Conservation (phyloP, 306 rosid species). For the Prunus armeniaca region DNA sequence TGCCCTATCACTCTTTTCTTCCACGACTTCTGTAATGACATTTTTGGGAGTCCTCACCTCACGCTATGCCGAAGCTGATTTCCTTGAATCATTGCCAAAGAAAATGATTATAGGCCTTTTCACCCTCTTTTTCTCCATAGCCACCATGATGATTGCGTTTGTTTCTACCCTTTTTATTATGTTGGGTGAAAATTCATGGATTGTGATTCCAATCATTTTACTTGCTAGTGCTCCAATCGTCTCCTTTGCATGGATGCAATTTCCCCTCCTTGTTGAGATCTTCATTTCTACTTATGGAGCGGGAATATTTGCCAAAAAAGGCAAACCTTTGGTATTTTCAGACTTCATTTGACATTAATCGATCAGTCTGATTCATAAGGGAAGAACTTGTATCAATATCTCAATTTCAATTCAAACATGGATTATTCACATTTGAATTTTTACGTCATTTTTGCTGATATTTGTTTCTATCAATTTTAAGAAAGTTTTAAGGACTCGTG, state of each 20-base stretch:
- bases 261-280: conserved; percentile 26
- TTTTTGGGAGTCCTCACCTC: conserved; percentile 38
- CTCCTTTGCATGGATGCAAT: conserved; percentile 26
- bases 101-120: conserved; percentile 35
- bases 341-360: too few species aligned
- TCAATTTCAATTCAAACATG: too few species aligned
- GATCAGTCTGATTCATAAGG: too few species aligned
- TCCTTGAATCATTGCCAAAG: conserved; percentile 27
- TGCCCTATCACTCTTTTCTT: conserved; percentile 34
- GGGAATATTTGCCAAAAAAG: not conserved
- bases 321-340: not conserved
- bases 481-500: too few species aligned
- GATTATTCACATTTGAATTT: not conserved
- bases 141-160: conserved; percentile 42
- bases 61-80: conserved; percentile 43
- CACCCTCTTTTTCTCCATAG: conserved; percentile 34
- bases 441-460: too few species aligned
- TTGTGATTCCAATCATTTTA: not conserved
- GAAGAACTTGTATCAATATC: too few species aligned
- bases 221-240: conserved; percentile 26
- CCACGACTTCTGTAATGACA: conserved; percentile 16
- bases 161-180: conserved; percentile 30
- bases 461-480: too few species aligned
- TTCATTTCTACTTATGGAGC: conserved; percentile 20
- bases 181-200: not conserved